Evolutionary conservation across 139 green algal genomes (phyloP).

Genomic region (Chlamydomonas eustigma): DNA sequence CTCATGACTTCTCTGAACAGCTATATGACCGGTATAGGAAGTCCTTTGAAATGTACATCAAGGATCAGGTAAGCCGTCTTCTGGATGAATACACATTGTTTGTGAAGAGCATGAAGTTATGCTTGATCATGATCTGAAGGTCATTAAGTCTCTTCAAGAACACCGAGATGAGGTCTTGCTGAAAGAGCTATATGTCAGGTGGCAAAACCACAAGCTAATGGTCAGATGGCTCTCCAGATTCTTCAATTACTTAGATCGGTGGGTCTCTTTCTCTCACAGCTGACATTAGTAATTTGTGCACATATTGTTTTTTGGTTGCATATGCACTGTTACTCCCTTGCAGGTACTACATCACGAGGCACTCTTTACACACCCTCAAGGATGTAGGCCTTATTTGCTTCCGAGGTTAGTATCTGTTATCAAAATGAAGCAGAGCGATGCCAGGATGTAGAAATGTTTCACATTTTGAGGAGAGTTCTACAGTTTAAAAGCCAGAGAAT

Average conservation of each 20-base stretch:
- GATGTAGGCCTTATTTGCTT: slow-evolving; percentile 94
- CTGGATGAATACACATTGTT: too few species aligned
- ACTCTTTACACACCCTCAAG: slow-evolving; percentile 81
- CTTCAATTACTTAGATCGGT: slow-evolving; percentile 99
- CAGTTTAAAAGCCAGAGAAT: too few species aligned
- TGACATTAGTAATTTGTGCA: background rate
- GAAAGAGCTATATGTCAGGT: slow-evolving; percentile 82
- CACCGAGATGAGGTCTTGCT: slow-evolving; percentile 89
- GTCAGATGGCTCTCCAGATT: slow-evolving; percentile 95
- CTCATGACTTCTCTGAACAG: slow-evolving; percentile 94
- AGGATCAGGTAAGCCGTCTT: slow-evolving; percentile 56
- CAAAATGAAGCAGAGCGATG: too few species aligned
- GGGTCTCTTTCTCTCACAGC: background rate
- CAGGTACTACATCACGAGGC: slow-evolving; percentile 95
- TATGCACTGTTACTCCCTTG: background rate
- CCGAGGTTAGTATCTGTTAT: slow-evolving; percentile 52
- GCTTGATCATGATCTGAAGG: too few species aligned
- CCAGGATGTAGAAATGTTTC: too few species aligned
- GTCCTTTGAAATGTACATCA: slow-evolving; percentile 92
- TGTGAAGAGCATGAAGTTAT: too few species aligned
- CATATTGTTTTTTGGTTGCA: background rate
- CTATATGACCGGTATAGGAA: slow-evolving; percentile 92
- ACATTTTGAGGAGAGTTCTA: too few species aligned
- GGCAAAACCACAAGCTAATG: slow-evolving; percentile 99
- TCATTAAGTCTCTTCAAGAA: slow-evolving; percentile 76